A percentile compares a stretch with the other conserved stretches of the same genome.
phyloP scores from a whole-genome alignment of 345 rosid species.

The Eucalyptus fibrosa region DNA sequence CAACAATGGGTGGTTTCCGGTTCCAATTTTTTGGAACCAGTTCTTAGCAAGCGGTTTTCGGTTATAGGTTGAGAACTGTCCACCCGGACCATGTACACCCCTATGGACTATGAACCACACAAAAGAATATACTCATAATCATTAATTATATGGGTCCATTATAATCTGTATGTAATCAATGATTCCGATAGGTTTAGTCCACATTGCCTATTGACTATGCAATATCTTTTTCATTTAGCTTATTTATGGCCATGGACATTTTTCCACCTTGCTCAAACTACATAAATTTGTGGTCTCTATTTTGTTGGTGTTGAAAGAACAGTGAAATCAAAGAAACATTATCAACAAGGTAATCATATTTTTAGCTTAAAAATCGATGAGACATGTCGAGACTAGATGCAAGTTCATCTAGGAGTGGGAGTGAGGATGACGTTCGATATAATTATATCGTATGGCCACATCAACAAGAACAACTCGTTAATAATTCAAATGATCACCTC shows the following conservation, averaged over 20 bases:
- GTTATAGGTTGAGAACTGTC: rapidly evolving
- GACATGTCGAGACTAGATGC: background rate
- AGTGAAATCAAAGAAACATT: background rate
- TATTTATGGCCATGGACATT: background rate
- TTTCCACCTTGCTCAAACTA: background rate
- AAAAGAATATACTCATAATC: background rate
- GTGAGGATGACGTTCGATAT: background rate
- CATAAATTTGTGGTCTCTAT: background rate
- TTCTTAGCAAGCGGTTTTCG: no score
- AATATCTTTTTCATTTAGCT: background rate
- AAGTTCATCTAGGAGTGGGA: background rate
- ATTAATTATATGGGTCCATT: background rate
- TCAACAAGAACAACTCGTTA: background rate
- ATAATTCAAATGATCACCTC: background rate
- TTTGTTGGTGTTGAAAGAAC: background rate
- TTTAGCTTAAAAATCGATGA: background rate
- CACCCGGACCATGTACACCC: no score
- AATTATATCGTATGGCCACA: background rate
- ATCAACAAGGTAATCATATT: background rate
- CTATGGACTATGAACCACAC: background rate
- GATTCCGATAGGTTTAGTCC: background rate
- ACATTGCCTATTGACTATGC: background rate
- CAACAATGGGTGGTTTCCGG: no score
- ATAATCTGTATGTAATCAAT: background rate
- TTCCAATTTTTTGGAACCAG: no score